phyloP scores from a whole-genome alignment of 306 rosid genomes.

The Mucuna pruriens region DNA sequence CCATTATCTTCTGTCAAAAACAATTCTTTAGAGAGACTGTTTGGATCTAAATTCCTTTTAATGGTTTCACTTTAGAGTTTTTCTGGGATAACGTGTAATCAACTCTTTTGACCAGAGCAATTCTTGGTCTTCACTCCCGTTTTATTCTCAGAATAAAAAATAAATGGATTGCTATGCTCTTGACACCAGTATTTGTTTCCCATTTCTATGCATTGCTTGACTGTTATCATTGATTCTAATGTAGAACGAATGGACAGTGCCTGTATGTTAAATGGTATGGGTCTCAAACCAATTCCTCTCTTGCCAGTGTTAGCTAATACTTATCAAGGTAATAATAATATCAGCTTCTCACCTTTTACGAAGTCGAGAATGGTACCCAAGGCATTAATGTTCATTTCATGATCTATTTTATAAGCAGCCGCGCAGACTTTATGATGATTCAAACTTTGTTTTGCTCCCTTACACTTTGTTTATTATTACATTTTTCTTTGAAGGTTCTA shows the following conservation, averaged over 20 bases:
- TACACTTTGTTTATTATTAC: neutral
- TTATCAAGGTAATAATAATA: neutral
- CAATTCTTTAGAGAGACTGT: neutral
- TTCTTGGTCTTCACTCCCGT: neutral
- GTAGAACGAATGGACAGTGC: neutral
- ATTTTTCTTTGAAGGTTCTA: conserved; percentile 18
- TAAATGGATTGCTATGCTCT: neutral
- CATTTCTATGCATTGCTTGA: conserved; percentile 22
- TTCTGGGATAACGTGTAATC: neutral
- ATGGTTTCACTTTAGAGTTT: neutral
- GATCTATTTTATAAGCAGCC: conserved; percentile 10
- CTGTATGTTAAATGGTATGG: conserved; percentile 7
- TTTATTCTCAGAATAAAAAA: conserved; percentile 13
- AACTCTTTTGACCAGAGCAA: neutral
- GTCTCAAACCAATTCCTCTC: neutral
- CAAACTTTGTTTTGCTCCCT: neutral
- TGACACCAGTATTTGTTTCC: neutral
- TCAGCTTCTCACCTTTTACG: neutral
- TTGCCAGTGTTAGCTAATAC: neutral
- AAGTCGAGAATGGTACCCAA: neutral
- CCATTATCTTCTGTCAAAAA: neutral
- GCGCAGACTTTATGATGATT: neutral
- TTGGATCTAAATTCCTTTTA: neutral
- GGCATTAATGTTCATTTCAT: neutral
- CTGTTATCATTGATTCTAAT: neutral